Base-by-base conservation (phyloP, 2,329 filamentous ascomycete genomes). In the Davidsoniella virescens region DNA sequence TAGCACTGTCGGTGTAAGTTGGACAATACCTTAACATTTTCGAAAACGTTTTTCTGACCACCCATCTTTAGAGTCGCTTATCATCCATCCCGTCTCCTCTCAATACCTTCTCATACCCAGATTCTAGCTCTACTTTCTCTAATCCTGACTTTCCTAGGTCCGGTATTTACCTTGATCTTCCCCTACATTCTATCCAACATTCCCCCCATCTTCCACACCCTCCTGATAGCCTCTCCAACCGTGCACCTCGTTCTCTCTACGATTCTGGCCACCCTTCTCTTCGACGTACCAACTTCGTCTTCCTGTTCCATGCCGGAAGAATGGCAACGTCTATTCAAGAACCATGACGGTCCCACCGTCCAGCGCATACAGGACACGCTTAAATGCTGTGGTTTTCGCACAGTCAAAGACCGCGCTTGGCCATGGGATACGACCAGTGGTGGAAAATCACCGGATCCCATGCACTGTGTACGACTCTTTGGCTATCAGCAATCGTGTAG, bases 361-460 rank as follows among this genome's bases (percentile, higher is more conserved):
- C 65, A 69, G 40, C 61, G 64, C 2, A 80, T 87, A 47, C 82
- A 87, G 58, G 77, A 86, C 58, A 61, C 70, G 0, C 71, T 84
- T 29, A 59, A 71, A 6, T 87, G 82, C 64, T 87, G 82, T 56
- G 82, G 82, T 0, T 66, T 84, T 33, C 69, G 69, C 50, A 70
- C 67, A 4, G 59, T 75, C 25, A 62, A 59, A 26, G 80, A 87
- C 57, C 74, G 72, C 56, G 72, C 74, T 0, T 84, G 72, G 66
- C 82, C 82, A 0, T 84, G 82, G 52, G 67, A 67, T 0, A 54
- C 49, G 1, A 47, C 47, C 37, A 53, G 49, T 51, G 64, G 49
- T 55, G 61, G 47, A 56, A 57, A 47, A 46, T 82, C 79, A 57
- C 56, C 63, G 4, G 59, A 65, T 33, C 26, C 26, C 8, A 33